Conservation (phyloP, 768 basidiomycete genomes). For the Cystobasidium ongulense region DNA sequence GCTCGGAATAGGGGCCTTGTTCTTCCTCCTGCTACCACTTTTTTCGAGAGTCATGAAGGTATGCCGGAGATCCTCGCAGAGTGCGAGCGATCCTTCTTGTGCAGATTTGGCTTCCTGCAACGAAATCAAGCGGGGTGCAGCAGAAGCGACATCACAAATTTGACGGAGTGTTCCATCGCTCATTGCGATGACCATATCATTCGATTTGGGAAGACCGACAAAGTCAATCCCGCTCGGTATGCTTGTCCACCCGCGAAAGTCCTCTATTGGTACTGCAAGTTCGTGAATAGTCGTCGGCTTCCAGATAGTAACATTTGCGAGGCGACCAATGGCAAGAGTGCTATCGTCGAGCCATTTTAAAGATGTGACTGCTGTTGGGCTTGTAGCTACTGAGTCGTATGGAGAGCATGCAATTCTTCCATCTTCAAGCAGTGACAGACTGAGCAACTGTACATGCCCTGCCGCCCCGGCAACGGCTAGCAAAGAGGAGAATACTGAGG, state of each 20-base stretch:
- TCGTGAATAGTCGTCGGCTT: not conserved
- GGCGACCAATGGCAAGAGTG: not conserved
- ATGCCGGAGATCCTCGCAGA: not conserved
- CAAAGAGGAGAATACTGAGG: not conserved
- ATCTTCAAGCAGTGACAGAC: not conserved
- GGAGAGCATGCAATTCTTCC: not conserved
- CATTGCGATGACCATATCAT: not conserved
- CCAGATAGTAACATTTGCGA: constrained; percentile 9
- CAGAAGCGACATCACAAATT: not conserved
- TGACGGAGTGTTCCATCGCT: constrained; percentile 11
- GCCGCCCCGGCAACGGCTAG: not conserved
- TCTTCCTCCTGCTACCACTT: not conserved
- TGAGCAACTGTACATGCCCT: not conserved
- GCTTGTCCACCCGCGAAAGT: constrained; percentile 1
- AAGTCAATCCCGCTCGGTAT: not conserved
- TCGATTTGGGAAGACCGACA: not conserved
- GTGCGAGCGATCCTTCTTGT: not conserved
- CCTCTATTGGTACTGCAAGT: constrained; percentile 1
- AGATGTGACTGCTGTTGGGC: not conserved
- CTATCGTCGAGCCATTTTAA: not conserved
- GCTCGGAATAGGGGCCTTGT: not conserved
- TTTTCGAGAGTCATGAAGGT: constrained; percentile 12
- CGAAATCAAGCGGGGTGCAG: not conserved
- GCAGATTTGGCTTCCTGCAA: not conserved
- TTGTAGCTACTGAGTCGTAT: not conserved